Evolutionary conservation across 2,329 filamentous ascomycete genomes (phyloP).

Genomic region (Alternaria triticimaculans): DNA sequence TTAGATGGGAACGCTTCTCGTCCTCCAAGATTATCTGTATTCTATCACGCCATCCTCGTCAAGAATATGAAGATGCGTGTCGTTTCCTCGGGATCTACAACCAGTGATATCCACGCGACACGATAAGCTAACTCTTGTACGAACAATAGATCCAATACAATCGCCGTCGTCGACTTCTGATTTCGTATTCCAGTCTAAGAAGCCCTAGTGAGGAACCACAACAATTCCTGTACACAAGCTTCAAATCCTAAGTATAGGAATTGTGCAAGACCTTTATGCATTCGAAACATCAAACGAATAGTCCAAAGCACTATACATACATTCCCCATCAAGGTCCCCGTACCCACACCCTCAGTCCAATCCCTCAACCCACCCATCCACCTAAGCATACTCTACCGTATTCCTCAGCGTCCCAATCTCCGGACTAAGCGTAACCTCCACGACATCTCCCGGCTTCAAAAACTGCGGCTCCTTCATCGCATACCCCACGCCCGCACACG

Average conservation of each 20-base stretch:
- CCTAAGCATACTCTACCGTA: conserved; percentile 37
- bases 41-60: background rate
- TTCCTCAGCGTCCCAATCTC: conserved; percentile 44
- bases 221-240: background rate
- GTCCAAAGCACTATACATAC: background rate
- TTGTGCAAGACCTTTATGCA: background rate
- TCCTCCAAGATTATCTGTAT: background rate
- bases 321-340: background rate
- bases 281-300: background rate
- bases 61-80: background rate
- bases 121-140: background rate
- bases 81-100: background rate
- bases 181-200: background rate
- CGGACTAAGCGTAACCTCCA: conserved; percentile 41
- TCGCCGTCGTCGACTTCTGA: background rate
- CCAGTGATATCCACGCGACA: background rate
- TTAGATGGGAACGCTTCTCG: background rate
- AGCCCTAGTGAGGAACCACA: background rate
- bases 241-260: background rate
- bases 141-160: background rate
- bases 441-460: conserved; percentile 42
- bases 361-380: background rate
- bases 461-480: conserved; percentile 52
- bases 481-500: conserved; percentile 48
- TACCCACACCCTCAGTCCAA: background rate